These are phyloP conservation scores for Glomus cerebriforme DNA, from an alignment of 192 early-diverging fungal genomes.

Conservation along the genomic window DNA sequence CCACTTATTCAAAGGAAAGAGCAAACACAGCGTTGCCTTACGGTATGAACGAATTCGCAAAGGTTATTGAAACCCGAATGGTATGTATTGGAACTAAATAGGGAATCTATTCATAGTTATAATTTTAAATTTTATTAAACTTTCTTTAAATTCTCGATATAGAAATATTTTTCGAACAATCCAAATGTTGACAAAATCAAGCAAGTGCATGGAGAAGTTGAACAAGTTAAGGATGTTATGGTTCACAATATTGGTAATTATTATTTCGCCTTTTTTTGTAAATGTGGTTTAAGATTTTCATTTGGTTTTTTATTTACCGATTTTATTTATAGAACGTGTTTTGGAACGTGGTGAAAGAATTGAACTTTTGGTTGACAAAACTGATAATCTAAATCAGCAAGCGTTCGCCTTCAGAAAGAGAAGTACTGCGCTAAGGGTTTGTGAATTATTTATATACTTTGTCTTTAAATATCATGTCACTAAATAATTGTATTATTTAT, in stretches of 20 bases:
- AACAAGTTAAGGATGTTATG: conserved; percentile 94
- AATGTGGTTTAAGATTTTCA: background rate
- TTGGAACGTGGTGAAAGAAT: conserved; percentile 87
- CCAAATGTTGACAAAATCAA: conserved; percentile 73
- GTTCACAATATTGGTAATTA: conserved; percentile 83
- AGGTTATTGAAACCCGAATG: conserved; percentile 81
- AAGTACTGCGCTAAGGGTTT: conserved; percentile 73
- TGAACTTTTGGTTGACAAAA: conserved; percentile 89
- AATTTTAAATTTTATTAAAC: background rate
- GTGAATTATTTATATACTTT: background rate
- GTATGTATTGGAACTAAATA: conserved; percentile 38
- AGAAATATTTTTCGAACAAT: conserved; percentile 75
- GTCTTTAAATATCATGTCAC: background rate
- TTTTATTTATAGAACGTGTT: conserved; percentile 69
- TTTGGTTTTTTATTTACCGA: background rate
- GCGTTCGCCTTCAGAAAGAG: conserved; percentile 91
- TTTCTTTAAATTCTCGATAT: conserved; percentile 20
- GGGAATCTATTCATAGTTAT: conserved; percentile 1
- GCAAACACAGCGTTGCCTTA: conserved; percentile 64
- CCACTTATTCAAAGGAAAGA: conserved; percentile 56
- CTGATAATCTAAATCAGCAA: conserved; percentile 81
- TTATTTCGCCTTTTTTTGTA: background rate
- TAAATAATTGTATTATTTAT: conserved; percentile 10
- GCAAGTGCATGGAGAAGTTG: conserved; percentile 87
- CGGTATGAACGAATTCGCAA: conserved; percentile 82